phyloP scores from a whole-genome alignment of 345 rosid genomes.

The Raphanus sativus region DNA sequence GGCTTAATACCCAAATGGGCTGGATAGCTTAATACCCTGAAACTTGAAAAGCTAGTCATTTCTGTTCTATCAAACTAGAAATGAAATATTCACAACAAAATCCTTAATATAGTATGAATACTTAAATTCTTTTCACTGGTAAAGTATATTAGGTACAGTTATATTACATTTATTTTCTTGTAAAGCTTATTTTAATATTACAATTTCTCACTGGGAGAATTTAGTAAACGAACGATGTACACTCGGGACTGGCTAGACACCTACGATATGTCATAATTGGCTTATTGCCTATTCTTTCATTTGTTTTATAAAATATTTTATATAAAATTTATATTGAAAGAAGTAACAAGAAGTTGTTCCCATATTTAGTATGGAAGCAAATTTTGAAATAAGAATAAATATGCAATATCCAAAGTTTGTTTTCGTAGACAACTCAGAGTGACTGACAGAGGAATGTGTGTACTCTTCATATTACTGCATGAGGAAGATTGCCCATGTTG shows the following conservation, averaged over 20 bases:
- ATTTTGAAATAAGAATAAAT: not conserved
- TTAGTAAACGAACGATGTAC: not conserved
- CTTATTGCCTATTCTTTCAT: not conserved
- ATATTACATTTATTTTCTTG: not conserved
- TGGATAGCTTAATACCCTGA: not conserved
- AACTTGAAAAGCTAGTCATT: not conserved
- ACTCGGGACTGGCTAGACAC: not conserved
- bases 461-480: not conserved
- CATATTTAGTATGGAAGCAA: not conserved
- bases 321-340: not conserved
- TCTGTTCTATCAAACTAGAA: conserved; percentile 3
- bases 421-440: conserved; percentile 19
- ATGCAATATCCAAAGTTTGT: not conserved
- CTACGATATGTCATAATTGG: not conserved
- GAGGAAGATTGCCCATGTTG: conserved; percentile 25
- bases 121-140: not conserved
- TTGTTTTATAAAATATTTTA: not conserved
- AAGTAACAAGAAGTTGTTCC: not conserved
- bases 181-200: not conserved
- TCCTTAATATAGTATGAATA: not conserved
- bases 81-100: not conserved
- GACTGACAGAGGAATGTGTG: conserved; percentile 30
- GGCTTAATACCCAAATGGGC: no score
- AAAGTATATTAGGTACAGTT: not conserved
- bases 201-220: not conserved